Evolutionary conservation across 1,139 yeast species (phyloP).

Genomic region (Scheffersomyces parashehatae): DNA sequence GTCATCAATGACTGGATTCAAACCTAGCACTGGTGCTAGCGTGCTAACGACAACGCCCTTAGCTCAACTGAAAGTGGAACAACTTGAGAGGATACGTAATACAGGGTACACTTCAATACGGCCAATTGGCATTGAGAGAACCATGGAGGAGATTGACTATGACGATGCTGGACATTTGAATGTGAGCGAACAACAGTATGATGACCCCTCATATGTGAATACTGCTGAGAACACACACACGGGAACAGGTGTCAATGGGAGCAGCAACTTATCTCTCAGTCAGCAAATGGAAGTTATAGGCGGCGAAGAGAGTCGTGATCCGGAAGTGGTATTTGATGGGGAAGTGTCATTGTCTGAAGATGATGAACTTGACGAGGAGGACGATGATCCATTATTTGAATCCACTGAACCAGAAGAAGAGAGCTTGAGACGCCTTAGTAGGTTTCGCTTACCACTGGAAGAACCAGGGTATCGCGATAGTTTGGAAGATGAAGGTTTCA

Average conservation of each 20-base stretch:
- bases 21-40: constrained; percentile 6
- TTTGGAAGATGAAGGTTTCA: constrained; percentile 36
- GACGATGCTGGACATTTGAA: constrained; percentile 19
- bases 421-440: constrained; percentile 4
- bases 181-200: constrained; percentile 12
- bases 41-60: constrained; percentile 19
- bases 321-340: constrained; percentile 47
- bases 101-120: constrained; percentile 51
- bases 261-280: constrained; percentile 5
- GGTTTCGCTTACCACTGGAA: constrained; percentile 1
- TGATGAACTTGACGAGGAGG: constrained; percentile 16
- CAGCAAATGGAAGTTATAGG: constrained; percentile 4
- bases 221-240: constrained; percentile 15
- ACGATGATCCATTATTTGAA: constrained; percentile 8
- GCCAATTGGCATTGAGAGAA: constrained; percentile 58
- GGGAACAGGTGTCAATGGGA: constrained; percentile 8
- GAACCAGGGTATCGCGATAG: constrained; percentile 8
- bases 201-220: constrained; percentile 12
- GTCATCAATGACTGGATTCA: constrained; percentile 10
- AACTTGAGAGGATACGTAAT: constrained; percentile 42
- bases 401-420: constrained; percentile 8
- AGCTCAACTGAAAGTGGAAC: constrained; percentile 38
- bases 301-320: constrained; percentile 45
- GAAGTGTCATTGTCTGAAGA: constrained; percentile 14
- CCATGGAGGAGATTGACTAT: constrained; percentile 49